These are phyloP conservation scores for Vigna trinervia DNA, from an alignment of 306 rosid genomes.

Conservation along the genomic window DNA sequence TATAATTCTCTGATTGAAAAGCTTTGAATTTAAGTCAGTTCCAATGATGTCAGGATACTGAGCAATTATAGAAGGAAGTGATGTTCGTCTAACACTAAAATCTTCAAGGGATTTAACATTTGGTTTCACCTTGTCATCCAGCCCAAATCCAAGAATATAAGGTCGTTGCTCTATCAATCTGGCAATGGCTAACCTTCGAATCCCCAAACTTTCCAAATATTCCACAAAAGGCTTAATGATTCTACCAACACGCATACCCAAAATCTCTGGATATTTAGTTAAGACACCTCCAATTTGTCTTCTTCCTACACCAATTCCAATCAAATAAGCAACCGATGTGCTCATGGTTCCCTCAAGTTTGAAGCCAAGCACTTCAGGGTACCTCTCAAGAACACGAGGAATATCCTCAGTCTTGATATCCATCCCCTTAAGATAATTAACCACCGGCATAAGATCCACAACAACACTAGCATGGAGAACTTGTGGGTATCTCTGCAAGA, in stretches of 20 bases:
- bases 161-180: conserved; percentile 88
- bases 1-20: conserved; percentile 60
- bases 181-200: conserved; percentile 89
- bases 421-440: conserved; percentile 93
- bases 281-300: conserved; percentile 87
- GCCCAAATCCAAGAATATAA: conserved; percentile 85
- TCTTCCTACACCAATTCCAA: conserved; percentile 90
- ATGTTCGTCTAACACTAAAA: conserved; percentile 66
- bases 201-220: conserved; percentile 78
- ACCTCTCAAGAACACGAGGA: conserved; percentile 87
- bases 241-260: conserved; percentile 95
- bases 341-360: conserved; percentile 99
- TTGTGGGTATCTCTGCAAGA: conserved; percentile 89
- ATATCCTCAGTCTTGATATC: conserved; percentile 79
- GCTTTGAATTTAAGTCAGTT: conserved; percentile 75
- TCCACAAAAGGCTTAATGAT: conserved; percentile 94
- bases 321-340: conserved; percentile 90
- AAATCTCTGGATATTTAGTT: conserved; percentile 86
- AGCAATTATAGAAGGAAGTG: conserved; percentile 77
- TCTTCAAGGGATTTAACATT: conserved; percentile 79
- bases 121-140: conserved; percentile 80
- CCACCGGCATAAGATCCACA: conserved; percentile 86
- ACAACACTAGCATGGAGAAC: conserved; percentile 98
- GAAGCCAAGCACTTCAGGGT: conserved; percentile 89
- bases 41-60: conserved; percentile 89